Evolutionary conservation across 2,329 filamentous ascomycete species (phyloP).

Genomic region (Aspergillus sp.): DNA sequence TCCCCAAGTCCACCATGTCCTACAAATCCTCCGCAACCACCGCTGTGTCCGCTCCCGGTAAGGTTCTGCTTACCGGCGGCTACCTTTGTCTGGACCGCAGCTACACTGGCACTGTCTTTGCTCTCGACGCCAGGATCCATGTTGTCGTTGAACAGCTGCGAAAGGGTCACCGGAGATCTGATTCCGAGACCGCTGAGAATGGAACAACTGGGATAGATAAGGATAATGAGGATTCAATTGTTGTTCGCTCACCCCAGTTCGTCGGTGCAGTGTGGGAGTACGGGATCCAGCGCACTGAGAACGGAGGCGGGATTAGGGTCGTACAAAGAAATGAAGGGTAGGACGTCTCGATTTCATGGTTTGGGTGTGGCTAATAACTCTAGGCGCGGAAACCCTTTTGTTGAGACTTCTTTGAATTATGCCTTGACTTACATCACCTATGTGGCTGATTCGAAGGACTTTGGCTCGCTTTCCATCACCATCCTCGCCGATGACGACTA

Average conservation of each 20-base stretch:
- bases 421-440: conserved; percentile 76
- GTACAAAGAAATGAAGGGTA: conserved; percentile 62
- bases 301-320: conserved; percentile 78
- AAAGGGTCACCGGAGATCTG: conserved; percentile 36
- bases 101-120: conserved; percentile 76
- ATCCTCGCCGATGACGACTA: conserved; percentile 96
- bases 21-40: conserved; percentile 35
- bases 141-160: conserved; percentile 60
- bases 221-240: conserved; percentile 69
- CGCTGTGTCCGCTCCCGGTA: conserved; percentile 88
- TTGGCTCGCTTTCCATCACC: conserved; percentile 74
- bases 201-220: conserved; percentile 56
- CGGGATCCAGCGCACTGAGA: conserved; percentile 70
- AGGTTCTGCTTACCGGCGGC: conserved; percentile 91
- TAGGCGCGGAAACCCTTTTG: conserved; percentile 76
- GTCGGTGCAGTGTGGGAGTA: conserved; percentile 86
- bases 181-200: conserved; percentile 20
- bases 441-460: conserved; percentile 55
- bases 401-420: conserved; percentile 89
- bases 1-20: conserved; percentile 14
- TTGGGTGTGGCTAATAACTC: conserved; percentile 25
- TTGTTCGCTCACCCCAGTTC: conserved; percentile 93
- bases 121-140: conserved; percentile 67
- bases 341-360: conserved; percentile 12
- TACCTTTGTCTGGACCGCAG: conserved; percentile 90